Base-by-base conservation (phyloP, 2,329 filamentous ascomycete species). In the Curvularia spicifera region DNA sequence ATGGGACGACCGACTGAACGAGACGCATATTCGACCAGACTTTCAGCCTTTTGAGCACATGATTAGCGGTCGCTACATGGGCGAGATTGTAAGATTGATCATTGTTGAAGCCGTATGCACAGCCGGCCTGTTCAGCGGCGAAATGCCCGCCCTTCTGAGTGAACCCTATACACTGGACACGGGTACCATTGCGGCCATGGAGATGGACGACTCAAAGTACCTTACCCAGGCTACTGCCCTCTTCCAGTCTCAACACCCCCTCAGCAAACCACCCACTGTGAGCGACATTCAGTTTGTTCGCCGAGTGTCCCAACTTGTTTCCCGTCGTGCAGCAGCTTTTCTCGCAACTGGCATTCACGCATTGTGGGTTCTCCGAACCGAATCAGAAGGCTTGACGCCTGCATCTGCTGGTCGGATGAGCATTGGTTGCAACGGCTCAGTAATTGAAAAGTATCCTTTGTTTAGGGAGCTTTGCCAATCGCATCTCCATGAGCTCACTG, bases 351-450 rank as follows among this genome's bases (percentile, higher is more conserved):
- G 84, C 2, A 84, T 89, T 28, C 85, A 89, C 69, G 85, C 85
- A 29, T 79, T 89, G 37, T 88, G 86, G 83, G 78, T 76, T 12
- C 73, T 88, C 13, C 80, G 83, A 55, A 83, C 81, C 39, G 77
- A 80, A 15, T 77, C 78, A 8, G 84, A 87, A 63, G 79, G 75
- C 12, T 53, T 80, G 12, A 66, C 71, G 5, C 72, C 76, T 20
- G 60, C 71, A 40, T 64, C 69, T 18, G 73, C 72, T 7, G 77
- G 72, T 22, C 74, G 71, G 58, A 73, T 81, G 51, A 79, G 79
- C 40, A 80, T 94, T n/a, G 89, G 89, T 3, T 93, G 89, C 76
- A 93, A 91, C 70, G 91, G 91, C 44, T 90, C 88, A 28, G 89
- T 94, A 49, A 87, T 93, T 51, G 90, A 93, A 76, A 88, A 89